Conservation (phyloP, 192 early-diverging fungal species). For the Backusella liffmaniae region DNA sequence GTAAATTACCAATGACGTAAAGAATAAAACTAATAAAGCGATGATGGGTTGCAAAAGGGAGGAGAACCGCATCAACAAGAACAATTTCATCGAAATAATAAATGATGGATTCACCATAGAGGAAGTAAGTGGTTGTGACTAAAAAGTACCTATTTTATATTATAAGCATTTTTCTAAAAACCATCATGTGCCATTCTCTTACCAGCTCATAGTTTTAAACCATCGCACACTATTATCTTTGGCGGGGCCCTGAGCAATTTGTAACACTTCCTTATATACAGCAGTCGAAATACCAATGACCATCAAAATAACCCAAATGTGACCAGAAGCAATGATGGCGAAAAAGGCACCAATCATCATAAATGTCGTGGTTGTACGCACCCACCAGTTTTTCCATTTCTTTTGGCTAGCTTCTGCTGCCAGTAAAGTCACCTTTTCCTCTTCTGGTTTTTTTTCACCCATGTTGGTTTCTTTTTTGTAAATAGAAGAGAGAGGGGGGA, state of each 20-base stretch:
- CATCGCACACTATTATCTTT: slow-evolving; percentile 86
- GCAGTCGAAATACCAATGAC: slow-evolving; percentile 81
- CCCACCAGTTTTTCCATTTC: slow-evolving; percentile 81
- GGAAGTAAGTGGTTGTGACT: slow-evolving; percentile 83
- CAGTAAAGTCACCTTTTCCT: slow-evolving; percentile 37
- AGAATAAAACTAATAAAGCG: slow-evolving; percentile 89
- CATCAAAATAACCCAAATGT: slow-evolving; percentile 79
- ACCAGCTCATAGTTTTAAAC: slow-evolving; percentile 90
- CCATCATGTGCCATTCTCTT: neutral
- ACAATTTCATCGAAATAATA: slow-evolving; percentile 81
- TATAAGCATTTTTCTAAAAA: neutral
- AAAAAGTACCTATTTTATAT: slow-evolving; percentile 74
- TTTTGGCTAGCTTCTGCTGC: slow-evolving; percentile 44
- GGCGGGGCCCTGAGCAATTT: slow-evolving; percentile 80
- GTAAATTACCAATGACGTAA: slow-evolving; percentile 67
- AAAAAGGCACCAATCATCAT: slow-evolving; percentile 90
- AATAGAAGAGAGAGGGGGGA: neutral
- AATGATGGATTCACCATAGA: slow-evolving; percentile 92
- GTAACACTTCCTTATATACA: slow-evolving; percentile 91
- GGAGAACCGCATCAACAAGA: slow-evolving; percentile 80
- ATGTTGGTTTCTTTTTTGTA: neutral
- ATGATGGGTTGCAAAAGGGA: slow-evolving; percentile 88
- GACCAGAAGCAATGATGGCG: slow-evolving; percentile 71
- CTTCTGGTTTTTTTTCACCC: slow-evolving; percentile 7
- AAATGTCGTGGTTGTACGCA: slow-evolving; percentile 82